A percentile compares a stretch with the other conserved stretches of the same genome.
Conservation (phyloP, 768 basidiomycete genomes). For the Suillus lakei region DNA sequence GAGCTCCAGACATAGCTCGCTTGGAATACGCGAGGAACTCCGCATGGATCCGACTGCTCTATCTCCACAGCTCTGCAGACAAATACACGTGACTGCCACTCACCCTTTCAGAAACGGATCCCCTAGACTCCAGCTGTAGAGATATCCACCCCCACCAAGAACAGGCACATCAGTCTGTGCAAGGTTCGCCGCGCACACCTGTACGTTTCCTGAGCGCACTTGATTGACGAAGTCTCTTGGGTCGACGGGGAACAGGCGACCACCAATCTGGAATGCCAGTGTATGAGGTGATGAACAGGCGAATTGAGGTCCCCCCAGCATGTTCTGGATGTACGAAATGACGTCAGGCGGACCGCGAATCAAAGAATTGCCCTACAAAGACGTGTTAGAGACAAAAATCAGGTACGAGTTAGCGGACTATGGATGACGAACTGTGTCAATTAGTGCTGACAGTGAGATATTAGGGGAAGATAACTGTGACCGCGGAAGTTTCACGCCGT, state of each 20-base stretch:
- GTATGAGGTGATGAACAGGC: constrained; percentile 65
- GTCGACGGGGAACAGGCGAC: constrained; percentile 72
- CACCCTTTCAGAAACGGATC: constrained; percentile 79
- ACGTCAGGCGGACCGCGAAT: constrained; percentile 77
- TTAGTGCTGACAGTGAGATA: constrained; percentile 63
- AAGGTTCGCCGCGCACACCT: constrained; percentile 57
- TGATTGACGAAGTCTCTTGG: constrained; percentile 70
- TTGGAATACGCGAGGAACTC: background rate
- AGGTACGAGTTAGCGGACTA: constrained; percentile 3
- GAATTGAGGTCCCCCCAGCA: constrained; percentile 52
- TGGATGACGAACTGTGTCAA: constrained; percentile 63
- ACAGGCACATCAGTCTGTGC: constrained; percentile 66
- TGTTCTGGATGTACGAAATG: constrained; percentile 49
- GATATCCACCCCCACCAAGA: constrained; percentile 52
- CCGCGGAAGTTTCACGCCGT: constrained; percentile 61
- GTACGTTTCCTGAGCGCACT: constrained; percentile 39
- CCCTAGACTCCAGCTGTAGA: constrained; percentile 81
- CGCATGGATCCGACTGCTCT: constrained; percentile 8
- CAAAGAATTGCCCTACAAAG: constrained; percentile 69
- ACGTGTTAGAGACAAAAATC: background rate
- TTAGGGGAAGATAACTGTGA: constrained; percentile 53
- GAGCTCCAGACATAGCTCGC: background rate
- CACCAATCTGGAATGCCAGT: constrained; percentile 70
- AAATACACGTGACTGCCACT: constrained; percentile 22
- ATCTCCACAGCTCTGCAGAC: constrained; percentile 6